Evolutionary conservation across 2,329 filamentous ascomycete genomes (phyloP).

Genomic region (Diaporthe sp.): DNA sequence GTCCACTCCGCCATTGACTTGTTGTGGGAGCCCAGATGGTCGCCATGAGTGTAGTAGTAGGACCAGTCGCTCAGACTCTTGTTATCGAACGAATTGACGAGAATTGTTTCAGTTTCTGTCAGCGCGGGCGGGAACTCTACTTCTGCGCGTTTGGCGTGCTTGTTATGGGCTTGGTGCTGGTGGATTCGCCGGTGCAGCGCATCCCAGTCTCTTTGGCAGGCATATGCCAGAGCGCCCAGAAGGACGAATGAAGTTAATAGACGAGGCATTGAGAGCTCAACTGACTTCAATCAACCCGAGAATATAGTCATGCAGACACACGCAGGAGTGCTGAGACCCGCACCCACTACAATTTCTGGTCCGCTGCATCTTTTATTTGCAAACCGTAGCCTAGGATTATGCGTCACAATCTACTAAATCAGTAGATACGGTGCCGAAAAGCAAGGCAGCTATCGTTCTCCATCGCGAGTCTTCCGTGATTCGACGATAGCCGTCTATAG

Average conservation of each 20-base stretch:
- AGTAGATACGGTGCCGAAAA: conserved; percentile 1
- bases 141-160: conserved; percentile 4
- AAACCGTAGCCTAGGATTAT: background rate
- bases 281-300: background rate
- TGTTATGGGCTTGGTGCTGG: conserved; percentile 9
- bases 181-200: background rate
- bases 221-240: conserved; percentile 7
- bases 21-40: conserved; percentile 13
- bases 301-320: background rate
- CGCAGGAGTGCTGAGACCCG: background rate
- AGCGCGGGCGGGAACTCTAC: conserved; percentile 5
- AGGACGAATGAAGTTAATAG: background rate
- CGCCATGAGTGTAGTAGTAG: conserved; percentile 16
- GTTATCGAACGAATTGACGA: conserved; percentile 9
- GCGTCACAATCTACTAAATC: background rate
- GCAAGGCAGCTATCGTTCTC: background rate
- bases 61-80: conserved; percentile 20
- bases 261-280: background rate
- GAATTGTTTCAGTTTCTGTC: background rate
- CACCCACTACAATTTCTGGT: background rate
- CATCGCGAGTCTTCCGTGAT: background rate
- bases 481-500: background rate
- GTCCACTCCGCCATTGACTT: conserved; percentile 19
- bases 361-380: background rate
- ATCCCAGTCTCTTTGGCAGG: conserved; percentile 18